phyloP scores from a whole-genome alignment of 176 grass and related monocot genomes.

The Musa schizocarpa region DNA sequence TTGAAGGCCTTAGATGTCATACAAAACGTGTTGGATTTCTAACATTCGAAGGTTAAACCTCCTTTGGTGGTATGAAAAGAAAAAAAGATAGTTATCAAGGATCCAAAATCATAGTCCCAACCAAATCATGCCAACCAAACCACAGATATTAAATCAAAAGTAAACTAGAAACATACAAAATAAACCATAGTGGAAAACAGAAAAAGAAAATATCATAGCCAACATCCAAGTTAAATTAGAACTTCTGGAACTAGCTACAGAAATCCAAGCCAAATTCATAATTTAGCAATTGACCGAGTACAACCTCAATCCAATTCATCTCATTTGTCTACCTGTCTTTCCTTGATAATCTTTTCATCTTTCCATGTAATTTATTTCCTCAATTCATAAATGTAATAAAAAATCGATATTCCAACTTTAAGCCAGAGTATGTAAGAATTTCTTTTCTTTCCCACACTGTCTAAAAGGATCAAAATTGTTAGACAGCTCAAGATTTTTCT shows the following conservation, averaged over 20 bases:
- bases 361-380: not conserved
- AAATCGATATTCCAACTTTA: not conserved
- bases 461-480: too few species aligned
- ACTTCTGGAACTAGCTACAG: too few species aligned
- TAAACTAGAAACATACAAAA: too few species aligned
- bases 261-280: too few species aligned
- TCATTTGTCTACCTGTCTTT: not conserved
- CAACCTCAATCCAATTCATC: not conserved
- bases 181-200: not conserved
- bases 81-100: not conserved
- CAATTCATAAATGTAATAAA: not conserved
- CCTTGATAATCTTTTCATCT: not conserved
- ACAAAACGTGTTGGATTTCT: not conserved
- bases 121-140: not conserved
- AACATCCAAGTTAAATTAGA: not conserved
- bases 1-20: not conserved
- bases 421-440: not conserved
- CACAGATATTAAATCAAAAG: not conserved
- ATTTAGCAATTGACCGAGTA: not conserved
- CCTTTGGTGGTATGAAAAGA: not conserved
- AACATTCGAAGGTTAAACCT: not conserved
- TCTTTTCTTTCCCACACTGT: too few species aligned
- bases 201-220: not conserved
- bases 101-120: not conserved
- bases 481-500: not conserved